phyloP scores from a whole-genome alignment of 2,329 filamentous ascomycete genomes.

The Paraphaeosphaeria minitans region DNA sequence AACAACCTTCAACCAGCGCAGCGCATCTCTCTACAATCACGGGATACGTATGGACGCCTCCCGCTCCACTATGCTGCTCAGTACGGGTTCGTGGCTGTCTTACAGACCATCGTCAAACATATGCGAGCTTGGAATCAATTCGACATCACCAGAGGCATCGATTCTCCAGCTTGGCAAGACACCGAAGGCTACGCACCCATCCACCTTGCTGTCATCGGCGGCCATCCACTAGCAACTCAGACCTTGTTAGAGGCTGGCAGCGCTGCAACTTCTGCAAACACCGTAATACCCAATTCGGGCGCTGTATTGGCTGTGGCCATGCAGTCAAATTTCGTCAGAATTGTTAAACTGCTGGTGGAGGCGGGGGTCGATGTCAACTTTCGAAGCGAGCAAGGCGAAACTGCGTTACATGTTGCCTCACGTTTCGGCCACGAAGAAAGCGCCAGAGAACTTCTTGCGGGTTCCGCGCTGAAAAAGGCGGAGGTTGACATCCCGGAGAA shows the following conservation, averaged over 20 bases:
- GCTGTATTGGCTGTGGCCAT: constrained; percentile 87
- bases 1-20: constrained; percentile 72
- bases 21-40: constrained; percentile 67
- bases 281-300: constrained; percentile 78
- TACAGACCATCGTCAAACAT: constrained; percentile 81
- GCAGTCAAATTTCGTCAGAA: constrained; percentile 82
- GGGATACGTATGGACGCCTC: constrained; percentile 79
- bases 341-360: constrained; percentile 85
- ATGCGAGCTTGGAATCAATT: constrained; percentile 92
- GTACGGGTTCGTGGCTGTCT: constrained; percentile 91
- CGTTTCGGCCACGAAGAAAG: constrained; percentile 85
- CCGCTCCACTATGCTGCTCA: constrained; percentile 94
- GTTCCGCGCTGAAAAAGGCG: constrained; percentile 71
- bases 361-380: constrained; percentile 93
- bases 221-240: constrained; percentile 84
- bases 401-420: constrained; percentile 88
- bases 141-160: constrained; percentile 81
- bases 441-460: constrained; percentile 74
- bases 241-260: constrained; percentile 80
- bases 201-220: constrained; percentile 89
- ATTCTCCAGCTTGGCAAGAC: constrained; percentile 88
- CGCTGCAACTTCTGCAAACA: constrained; percentile 71
- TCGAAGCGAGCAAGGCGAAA: constrained; percentile 87
- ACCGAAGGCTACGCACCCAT: constrained; percentile 87
- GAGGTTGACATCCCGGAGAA: constrained; percentile 79